Evolutionary conservation across 2,329 filamentous ascomycete species (phyloP), one percentile per base, ranked within the genome.

Genomic region (Gnomoniopsis smithogilvyi): DNA sequence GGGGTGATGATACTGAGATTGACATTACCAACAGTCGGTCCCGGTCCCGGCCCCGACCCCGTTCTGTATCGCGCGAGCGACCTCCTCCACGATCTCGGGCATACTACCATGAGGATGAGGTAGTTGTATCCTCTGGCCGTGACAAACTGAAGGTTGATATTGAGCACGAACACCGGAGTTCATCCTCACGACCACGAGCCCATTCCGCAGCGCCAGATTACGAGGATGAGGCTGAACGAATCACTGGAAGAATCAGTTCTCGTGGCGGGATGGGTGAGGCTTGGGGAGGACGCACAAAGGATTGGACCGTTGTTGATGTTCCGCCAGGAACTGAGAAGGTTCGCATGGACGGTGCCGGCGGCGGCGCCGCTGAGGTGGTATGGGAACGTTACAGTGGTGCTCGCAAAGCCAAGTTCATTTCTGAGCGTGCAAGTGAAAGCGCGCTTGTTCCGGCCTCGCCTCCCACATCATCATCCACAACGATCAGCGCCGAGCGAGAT

Each of bases 221-320:
- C 72, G 82, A 86, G 49, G 84, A 88, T 46, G 90, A 90, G 69
- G 84, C 83, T 36, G 79, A 85, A 46, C 87, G 90, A 61, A 80
- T 86, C 62, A 81, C 80, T 26, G 69, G 72, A 60, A 78, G 76
- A 65, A 81, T 86, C 62, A 80, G 85, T 64, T 73, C 77, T 15
- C 84, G 89, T 33, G 86, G 84, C 21, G 84, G 84, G 62, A 82
- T 87, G 67, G 89, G 89, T 54, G 91, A 94, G 72, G 90, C 88
- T 22, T 86, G 82, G 70, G 84, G 89, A 66, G 90, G 90, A 54
- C 86, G 85, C 19, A 92, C 89, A 38, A 86, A 84, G 64, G 89
- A 86, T 67, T 96, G 92, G 91, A 82, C 85, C 56, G 89, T 96
- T 63, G 82, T 96, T 41, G 91, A 96, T 72, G 88, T 96, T 43